These are phyloP conservation scores for Neckera pumila DNA, from an alignment of 225 moss, liverwort and hornwort genomes.

Conservation along the genomic window DNA sequence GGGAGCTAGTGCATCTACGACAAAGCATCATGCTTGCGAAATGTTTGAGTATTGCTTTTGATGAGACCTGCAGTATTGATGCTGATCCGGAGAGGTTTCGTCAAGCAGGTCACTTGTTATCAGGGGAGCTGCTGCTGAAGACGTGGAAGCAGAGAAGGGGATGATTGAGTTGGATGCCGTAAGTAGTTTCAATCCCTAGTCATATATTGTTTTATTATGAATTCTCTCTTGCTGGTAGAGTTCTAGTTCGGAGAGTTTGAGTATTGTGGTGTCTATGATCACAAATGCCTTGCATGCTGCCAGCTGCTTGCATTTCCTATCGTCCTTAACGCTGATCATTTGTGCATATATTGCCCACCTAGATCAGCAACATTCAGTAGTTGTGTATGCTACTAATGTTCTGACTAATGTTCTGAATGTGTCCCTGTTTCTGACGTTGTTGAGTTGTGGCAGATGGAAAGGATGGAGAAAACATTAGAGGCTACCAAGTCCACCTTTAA, in stretches of 20 bases:
- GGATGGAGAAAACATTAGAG: slow-evolving; percentile 92
- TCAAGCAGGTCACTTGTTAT: slow-evolving; percentile 30
- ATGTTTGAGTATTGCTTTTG: neutral
- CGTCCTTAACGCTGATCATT: neutral
- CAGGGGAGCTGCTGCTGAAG: slow-evolving; percentile 64
- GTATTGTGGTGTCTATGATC: neutral
- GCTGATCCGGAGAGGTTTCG: neutral
- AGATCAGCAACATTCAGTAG: neutral
- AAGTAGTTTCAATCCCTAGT: neutral
- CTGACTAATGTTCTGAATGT: neutral
- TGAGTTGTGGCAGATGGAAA: slow-evolving; percentile 59
- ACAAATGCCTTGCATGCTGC: neutral
- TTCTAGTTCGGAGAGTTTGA: neutral
- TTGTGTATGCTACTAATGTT: neutral
- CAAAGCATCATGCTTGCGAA: neutral
- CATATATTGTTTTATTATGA: neutral
- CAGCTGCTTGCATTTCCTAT: neutral
- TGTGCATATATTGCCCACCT: neutral
- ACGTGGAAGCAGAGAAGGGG: slow-evolving; percentile 81
- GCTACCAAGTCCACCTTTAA: slow-evolving; percentile 67
- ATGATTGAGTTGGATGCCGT: slow-evolving; percentile 90
- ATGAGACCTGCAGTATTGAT: neutral
- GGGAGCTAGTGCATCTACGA: neutral
- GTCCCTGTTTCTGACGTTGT: neutral
- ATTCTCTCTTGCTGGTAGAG: neutral